A percentile compares a stretch with the other conserved stretches of the same genome.
phyloP scores from a whole-genome alignment of 2,329 filamentous ascomycete species.

The Ophiostoma sp. region DNA sequence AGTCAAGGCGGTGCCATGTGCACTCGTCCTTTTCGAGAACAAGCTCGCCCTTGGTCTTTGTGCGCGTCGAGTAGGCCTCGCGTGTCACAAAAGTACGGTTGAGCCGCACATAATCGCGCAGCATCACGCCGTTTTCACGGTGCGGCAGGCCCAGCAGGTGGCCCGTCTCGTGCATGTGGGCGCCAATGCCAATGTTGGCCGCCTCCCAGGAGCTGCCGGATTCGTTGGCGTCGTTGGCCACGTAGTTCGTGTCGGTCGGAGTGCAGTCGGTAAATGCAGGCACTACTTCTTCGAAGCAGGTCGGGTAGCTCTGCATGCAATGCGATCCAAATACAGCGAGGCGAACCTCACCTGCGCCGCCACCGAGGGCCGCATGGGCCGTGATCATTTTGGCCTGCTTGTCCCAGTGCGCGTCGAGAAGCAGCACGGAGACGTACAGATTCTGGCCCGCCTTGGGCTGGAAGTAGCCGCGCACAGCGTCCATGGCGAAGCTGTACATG shows the following conservation, averaged over 20 bases:
- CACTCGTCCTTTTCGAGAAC: slow-evolving; percentile 78
- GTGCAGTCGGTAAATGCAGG: slow-evolving; percentile 88
- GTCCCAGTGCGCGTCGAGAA: slow-evolving; percentile 89
- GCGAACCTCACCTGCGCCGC: slow-evolving; percentile 64
- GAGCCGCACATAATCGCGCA: slow-evolving; percentile 76
- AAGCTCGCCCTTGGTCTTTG: slow-evolving; percentile 72
- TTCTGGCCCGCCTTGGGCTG: slow-evolving; percentile 68
- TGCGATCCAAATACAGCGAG: slow-evolving; percentile 91
- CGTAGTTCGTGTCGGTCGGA: slow-evolving; percentile 69
- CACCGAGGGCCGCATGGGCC: slow-evolving; percentile 80
- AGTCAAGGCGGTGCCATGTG: slow-evolving; percentile 84
- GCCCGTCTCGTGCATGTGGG: slow-evolving; percentile 84
- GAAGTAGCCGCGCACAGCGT: slow-evolving; percentile 75
- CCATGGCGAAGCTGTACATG: slow-evolving; percentile 68
- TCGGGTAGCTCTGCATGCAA: slow-evolving; percentile 83
- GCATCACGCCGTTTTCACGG: slow-evolving; percentile 87
- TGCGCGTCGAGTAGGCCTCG: slow-evolving; percentile 82
- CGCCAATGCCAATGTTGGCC: slow-evolving; percentile 89
- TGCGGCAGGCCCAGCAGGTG: slow-evolving; percentile 87
- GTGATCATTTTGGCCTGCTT: slow-evolving; percentile 61
- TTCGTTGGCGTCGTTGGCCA: slow-evolving; percentile 82
- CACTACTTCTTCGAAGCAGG: slow-evolving; percentile 81
- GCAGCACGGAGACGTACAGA: slow-evolving; percentile 78
- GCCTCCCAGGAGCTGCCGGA: slow-evolving; percentile 90
- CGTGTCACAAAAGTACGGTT: slow-evolving; percentile 76